These are phyloP conservation scores for Nakaseomyces delphensis DNA, from an alignment of 1,139 yeast species.

Conservation along the genomic window DNA sequence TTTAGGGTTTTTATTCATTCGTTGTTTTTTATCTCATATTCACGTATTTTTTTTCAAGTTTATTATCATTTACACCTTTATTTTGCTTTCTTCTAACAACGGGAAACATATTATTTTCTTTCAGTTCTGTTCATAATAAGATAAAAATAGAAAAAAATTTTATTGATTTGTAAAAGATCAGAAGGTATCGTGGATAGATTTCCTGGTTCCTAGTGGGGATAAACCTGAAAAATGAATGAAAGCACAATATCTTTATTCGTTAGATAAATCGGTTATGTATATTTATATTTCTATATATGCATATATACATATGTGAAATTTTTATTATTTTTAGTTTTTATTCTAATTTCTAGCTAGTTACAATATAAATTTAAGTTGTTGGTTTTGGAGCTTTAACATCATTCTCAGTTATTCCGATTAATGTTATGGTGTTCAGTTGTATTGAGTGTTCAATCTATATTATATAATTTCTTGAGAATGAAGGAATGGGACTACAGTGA, in stretches of 20 bases:
- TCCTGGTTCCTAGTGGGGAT: too few relatives aligned
- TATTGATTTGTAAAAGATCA: too few relatives aligned
- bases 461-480: too few relatives aligned
- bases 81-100: background rate
- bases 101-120: background rate
- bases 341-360: background rate
- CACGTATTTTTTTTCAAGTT: background rate
- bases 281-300: background rate
- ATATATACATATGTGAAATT: background rate
- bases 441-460: too few relatives aligned
- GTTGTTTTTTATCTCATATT: background rate
- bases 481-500: too few relatives aligned
- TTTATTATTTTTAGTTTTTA: background rate
- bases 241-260: too few relatives aligned
- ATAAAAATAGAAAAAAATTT: constrained; percentile 4
- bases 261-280: background rate
- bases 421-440: too few relatives aligned
- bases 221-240: too few relatives aligned
- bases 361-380: background rate
- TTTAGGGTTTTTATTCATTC: background rate
- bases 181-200: too few relatives aligned
- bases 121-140: background rate
- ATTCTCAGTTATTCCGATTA: background rate
- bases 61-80: background rate
- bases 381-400: background rate